phyloP scores from a whole-genome alignment of 2,329 filamentous ascomycete genomes.

The Scleromitrula shiraiana region DNA sequence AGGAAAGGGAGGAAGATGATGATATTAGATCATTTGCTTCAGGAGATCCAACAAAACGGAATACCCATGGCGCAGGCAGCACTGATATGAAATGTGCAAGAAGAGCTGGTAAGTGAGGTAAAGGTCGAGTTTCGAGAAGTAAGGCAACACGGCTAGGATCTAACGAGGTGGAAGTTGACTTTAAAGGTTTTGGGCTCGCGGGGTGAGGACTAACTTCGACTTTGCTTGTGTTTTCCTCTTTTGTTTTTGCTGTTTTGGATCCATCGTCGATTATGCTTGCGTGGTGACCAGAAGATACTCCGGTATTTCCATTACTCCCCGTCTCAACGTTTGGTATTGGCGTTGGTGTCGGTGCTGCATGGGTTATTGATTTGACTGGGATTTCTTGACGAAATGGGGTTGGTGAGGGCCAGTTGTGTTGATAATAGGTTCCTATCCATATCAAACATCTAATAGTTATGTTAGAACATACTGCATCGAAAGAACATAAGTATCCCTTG shows the following conservation, averaged over 20 bases:
- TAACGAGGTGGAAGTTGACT: conserved; percentile 6
- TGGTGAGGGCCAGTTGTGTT: background rate
- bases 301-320: background rate
- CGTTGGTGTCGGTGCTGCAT: background rate
- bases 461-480: background rate
- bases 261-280: background rate
- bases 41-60: conserved; percentile 46
- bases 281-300: background rate
- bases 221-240: background rate
- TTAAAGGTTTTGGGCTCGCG: background rate
- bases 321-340: background rate
- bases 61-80: conserved; percentile 47
- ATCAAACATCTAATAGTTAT: background rate
- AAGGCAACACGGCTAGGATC: conserved; percentile 48
- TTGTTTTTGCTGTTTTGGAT: background rate
- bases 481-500: background rate
- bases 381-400: background rate
- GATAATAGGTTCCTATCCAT: background rate
- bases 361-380: background rate
- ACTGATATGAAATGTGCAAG: conserved; percentile 48
- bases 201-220: background rate
- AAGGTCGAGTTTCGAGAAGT: conserved; percentile 44
- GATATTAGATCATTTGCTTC: conserved; percentile 37
- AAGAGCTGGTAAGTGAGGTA: conserved; percentile 42
- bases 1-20: conserved; percentile 35